Evolutionary conservation across 805 yeast genomes (phyloP).

Genomic region (Yarrowia porcina): DNA sequence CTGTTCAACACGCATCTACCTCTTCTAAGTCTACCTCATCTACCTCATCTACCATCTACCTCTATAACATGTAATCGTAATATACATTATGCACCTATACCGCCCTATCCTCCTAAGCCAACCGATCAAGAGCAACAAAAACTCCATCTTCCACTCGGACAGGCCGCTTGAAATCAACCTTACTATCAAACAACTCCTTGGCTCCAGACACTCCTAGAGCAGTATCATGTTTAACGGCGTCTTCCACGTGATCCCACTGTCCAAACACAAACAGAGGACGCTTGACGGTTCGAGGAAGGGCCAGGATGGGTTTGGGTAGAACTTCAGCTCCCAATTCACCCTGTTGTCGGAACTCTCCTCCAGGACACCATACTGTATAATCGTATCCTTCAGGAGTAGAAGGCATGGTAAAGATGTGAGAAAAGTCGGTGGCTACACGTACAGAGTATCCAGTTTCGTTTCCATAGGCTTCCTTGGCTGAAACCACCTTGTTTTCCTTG

Average conservation of each 20-base stretch:
- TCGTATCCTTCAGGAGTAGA: slow-evolving; percentile 66
- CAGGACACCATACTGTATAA: slow-evolving; percentile 58
- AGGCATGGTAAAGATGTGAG: slow-evolving; percentile 67
- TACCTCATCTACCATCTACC: background rate
- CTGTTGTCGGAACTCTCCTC: slow-evolving; percentile 54
- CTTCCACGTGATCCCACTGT: slow-evolving; percentile 55
- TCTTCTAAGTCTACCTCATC: background rate
- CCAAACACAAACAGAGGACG: slow-evolving; percentile 58
- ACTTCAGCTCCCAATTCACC: slow-evolving; percentile 21
- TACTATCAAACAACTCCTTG: slow-evolving; percentile 67
- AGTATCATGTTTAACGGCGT: slow-evolving; percentile 52
- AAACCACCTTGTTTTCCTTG: slow-evolving; percentile 57
- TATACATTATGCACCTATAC: slow-evolving; percentile 7
- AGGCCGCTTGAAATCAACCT: slow-evolving; percentile 51
- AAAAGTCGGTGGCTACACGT: slow-evolving; percentile 59
- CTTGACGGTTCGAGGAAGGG: slow-evolving; percentile 26
- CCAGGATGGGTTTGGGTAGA: slow-evolving; percentile 32
- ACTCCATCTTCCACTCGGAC: slow-evolving; percentile 70
- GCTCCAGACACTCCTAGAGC: slow-evolving; percentile 52
- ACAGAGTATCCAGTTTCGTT: slow-evolving; percentile 59
- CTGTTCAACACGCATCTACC: too few relatives aligned
- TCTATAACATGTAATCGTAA: background rate
- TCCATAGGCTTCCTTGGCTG: slow-evolving; percentile 65
- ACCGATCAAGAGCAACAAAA: slow-evolving; percentile 41
- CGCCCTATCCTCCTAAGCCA: background rate